Evolutionary conservation across 1,139 yeast species (phyloP).

Genomic region (Taiozyma sp.): DNA sequence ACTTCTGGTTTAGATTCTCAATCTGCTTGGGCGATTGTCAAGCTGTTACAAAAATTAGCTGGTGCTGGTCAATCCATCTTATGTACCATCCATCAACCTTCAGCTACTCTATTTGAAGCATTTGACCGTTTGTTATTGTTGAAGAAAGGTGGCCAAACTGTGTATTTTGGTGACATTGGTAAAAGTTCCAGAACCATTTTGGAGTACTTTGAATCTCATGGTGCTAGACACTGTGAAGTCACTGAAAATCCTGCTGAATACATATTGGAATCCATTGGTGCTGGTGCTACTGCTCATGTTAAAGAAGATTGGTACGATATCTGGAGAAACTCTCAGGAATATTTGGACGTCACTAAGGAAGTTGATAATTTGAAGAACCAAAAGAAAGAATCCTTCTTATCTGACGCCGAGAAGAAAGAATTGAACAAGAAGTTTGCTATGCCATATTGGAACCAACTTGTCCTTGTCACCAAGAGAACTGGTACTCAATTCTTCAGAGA

Average conservation of each 20-base stretch:
- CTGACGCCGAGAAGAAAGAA: conserved; percentile 24
- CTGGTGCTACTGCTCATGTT: conserved; percentile 46
- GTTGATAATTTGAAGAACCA: conserved; percentile 20
- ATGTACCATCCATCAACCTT: conserved; percentile 82
- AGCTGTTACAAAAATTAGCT: conserved; percentile 53
- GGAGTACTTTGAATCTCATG: conserved; percentile 45
- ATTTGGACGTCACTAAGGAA: conserved; percentile 21
- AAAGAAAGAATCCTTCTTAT: conserved; percentile 6
- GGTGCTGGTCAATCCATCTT: conserved; percentile 58
- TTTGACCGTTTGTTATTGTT: conserved; percentile 66
- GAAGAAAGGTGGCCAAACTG: conserved; percentile 60
- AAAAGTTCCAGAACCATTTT: conserved; percentile 39
- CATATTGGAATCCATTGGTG: conserved; percentile 55
- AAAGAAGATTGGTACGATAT: conserved; percentile 39
- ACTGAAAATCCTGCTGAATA: conserved; percentile 57
- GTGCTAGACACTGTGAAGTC: conserved; percentile 35
- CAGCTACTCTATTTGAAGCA: conserved; percentile 52
- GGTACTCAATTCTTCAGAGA: conserved; percentile 35
- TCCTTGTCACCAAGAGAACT: conserved; percentile 27
- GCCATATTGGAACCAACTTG: conserved; percentile 29
- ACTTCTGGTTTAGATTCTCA: conserved; percentile 86
- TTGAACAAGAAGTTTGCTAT: conserved; percentile 27
- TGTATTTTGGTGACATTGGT: conserved; percentile 58
- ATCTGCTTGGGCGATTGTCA: conserved; percentile 57
- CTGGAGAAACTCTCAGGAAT: conserved; percentile 36